phyloP scores from a whole-genome alignment of 2,329 filamentous ascomycete species.

The Periconia sp. region DNA sequence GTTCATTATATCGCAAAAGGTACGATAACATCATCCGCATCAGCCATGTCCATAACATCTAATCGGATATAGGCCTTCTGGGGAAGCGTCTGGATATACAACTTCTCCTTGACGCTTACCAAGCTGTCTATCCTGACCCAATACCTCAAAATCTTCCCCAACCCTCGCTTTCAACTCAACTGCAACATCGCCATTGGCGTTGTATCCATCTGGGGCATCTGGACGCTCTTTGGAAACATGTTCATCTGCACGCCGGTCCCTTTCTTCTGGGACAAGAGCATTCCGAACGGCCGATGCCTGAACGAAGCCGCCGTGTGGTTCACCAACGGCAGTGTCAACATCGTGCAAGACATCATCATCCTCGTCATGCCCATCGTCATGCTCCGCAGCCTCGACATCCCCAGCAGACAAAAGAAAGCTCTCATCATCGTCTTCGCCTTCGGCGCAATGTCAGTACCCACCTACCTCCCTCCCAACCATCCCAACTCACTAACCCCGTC shows the following conservation, averaged over 20 bases:
- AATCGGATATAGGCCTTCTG: slow-evolving; percentile 34
- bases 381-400: slow-evolving; percentile 34
- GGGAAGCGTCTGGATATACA: slow-evolving; percentile 38
- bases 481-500: background rate
- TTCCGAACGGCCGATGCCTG: slow-evolving; percentile 30
- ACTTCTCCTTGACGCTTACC: slow-evolving; percentile 31
- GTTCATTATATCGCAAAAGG: slow-evolving; percentile 15
- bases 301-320: slow-evolving; percentile 35
- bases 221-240: slow-evolving; percentile 36
- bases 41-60: slow-evolving; percentile 5
- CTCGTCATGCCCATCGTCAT: slow-evolving; percentile 35
- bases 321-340: slow-evolving; percentile 33
- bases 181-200: slow-evolving; percentile 32
- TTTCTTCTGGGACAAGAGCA: slow-evolving; percentile 35
- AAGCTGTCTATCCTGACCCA: slow-evolving; percentile 38
- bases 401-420: slow-evolving; percentile 37
- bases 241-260: slow-evolving; percentile 35
- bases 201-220: slow-evolving; percentile 25
- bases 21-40: slow-evolving; percentile 1
- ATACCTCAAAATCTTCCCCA: slow-evolving; percentile 34
- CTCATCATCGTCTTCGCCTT: slow-evolving; percentile 41
- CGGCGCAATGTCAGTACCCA: slow-evolving; percentile 39
- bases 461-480: background rate
- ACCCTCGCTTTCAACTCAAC: slow-evolving; percentile 25
- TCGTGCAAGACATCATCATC: slow-evolving; percentile 35